Evolutionary conservation across 768 basidiomycete species (phyloP), one percentile per base, ranked within the genome.

Genomic region (Lactarius pseudohatsudake): DNA sequence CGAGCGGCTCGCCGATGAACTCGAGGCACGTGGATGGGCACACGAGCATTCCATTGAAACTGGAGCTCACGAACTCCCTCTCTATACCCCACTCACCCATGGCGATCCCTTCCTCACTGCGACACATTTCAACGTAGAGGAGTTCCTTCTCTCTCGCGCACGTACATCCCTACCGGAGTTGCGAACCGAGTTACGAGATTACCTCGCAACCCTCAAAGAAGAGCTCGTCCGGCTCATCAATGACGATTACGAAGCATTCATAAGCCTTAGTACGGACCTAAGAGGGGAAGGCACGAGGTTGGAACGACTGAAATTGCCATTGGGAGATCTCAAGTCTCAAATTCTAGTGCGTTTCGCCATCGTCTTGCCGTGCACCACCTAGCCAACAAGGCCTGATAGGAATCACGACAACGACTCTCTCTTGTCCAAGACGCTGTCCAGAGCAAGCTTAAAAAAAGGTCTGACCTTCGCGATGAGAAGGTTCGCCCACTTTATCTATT

Each of bases 191-290:
- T 81, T 99, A 26, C 84, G 94, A 38, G 87, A 93, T 61, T 98
- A 98, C 75, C 81, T 94, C 66, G 84, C 86, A 0, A 79, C 82
- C 11, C 78, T 99, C 69, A 94, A 96, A 76, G 93, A 96, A 75
- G 96, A 97, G 75, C 84, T 99, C 41, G 94, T 98, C 36, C 88
- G 88, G 72, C 86, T 98, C 73, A 97, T 98, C 75, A 98, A 99
- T 77, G 90, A 94, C 72, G 97, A 98, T 78, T 99, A 98, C 73
- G 95, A 95, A 75, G 95, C 95, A 16, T 99, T 98, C 75, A 96
- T 98, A 72, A 94, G 92, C 71, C 81, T 99, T 36, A 96, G 96
- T 69, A 95, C 96, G 3, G 94, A 98, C 72, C 76, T 98, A 69
- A 84, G 88, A 70, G 94, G 90, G 54, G 96, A 98, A 77, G 90